Conservation (phyloP, 768 basidiomycete species). For the Coprinopsis sp. region DNA sequence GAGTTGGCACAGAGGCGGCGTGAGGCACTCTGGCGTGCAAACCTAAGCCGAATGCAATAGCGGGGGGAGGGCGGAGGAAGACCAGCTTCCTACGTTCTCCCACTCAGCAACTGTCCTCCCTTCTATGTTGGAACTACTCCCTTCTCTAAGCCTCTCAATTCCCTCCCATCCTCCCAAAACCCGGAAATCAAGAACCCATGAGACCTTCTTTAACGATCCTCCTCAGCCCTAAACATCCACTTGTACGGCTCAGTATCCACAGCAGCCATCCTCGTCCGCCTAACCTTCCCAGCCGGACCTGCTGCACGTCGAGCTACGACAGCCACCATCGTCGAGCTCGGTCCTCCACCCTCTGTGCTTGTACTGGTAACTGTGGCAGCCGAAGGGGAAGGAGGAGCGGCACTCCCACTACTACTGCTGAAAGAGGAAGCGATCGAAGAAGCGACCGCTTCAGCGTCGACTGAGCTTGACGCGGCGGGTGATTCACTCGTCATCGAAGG, state of each 20-base stretch:
- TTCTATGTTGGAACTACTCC: too few species aligned
- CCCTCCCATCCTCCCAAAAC: background rate
- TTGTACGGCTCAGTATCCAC: slow-evolving; percentile 9
- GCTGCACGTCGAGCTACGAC: slow-evolving; percentile 1
- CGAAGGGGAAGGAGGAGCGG: too few species aligned
- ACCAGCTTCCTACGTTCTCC: too few species aligned
- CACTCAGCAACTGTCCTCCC: too few species aligned
- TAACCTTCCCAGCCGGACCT: background rate
- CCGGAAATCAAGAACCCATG: background rate
- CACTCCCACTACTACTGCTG: too few species aligned
- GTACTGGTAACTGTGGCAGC: too few species aligned
- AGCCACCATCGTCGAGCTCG: background rate
- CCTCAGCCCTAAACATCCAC: slow-evolving; percentile 8
- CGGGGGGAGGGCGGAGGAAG: too few species aligned
- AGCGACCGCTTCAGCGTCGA: background rate
- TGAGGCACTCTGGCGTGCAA: too few species aligned
- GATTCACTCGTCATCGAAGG: background rate
- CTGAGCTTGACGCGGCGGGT: background rate
- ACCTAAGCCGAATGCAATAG: too few species aligned
- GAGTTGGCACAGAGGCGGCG: too few species aligned
- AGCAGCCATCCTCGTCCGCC: slow-evolving; percentile 2
- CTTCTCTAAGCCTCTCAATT: too few species aligned
- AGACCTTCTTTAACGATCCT: background rate
- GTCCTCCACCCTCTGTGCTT: too few species aligned
- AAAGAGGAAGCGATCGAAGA: background rate